These are phyloP conservation scores for Mycena filopes DNA, from an alignment of 768 basidiomycete species.

Conservation along the genomic window DNA sequence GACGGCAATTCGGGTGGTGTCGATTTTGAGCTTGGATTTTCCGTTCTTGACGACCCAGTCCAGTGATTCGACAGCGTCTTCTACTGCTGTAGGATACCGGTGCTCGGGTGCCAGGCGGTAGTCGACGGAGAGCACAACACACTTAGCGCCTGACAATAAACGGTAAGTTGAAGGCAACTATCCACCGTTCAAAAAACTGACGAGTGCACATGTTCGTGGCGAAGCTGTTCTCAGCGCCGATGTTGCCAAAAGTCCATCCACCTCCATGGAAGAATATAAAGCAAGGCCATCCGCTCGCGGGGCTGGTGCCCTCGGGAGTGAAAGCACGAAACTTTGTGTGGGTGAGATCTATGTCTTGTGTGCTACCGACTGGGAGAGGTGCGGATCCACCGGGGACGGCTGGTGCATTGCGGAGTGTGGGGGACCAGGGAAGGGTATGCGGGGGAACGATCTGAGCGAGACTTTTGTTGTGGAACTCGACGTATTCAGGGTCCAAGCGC, in stretches of 20 bases:
- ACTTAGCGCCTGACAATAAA: conserved; percentile 58
- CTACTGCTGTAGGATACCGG: conserved; percentile 76
- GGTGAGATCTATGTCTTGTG: conserved; percentile 62
- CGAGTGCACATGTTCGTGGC: conserved; percentile 69
- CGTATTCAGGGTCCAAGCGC: conserved; percentile 74
- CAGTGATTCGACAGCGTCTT: conserved; percentile 75
- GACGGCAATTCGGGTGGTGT: conserved; percentile 68
- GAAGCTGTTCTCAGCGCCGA: conserved; percentile 69
- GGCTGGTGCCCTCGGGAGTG: conserved; percentile 64
- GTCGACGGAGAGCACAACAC: conserved; percentile 73
- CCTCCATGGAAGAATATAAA: conserved; percentile 86
- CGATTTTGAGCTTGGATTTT: conserved; percentile 53
- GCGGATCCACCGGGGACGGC: conserved; percentile 66
- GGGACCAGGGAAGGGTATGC: conserved; percentile 72
- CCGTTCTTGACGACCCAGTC: conserved; percentile 69
- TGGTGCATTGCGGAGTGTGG: conserved; percentile 61
- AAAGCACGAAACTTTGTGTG: conserved; percentile 70
- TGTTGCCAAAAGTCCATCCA: conserved; percentile 81
- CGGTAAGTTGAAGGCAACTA: neutral
- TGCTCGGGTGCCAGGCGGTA: conserved; percentile 80
- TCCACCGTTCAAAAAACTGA: conserved; percentile 40
- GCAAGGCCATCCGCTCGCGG: conserved; percentile 72
- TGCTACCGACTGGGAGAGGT: conserved; percentile 65
- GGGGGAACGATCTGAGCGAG: conserved; percentile 58
- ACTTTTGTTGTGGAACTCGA: conserved; percentile 66